These are phyloP conservation scores for Halenospora varia DNA, from an alignment of 495 filamentous ascomycete species.

Conservation along the genomic window DNA sequence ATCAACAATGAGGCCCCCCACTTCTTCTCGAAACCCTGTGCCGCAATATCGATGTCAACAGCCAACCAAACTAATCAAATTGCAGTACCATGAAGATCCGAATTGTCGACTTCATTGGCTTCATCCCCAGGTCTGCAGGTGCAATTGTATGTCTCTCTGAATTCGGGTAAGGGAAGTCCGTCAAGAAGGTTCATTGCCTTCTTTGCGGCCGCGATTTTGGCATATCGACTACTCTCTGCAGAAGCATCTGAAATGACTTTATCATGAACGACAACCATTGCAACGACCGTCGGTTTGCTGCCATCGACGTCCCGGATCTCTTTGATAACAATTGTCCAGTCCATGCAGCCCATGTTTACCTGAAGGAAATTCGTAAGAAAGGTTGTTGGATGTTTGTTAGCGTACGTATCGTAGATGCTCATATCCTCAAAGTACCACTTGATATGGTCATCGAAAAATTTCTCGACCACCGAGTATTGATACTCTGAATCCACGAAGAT, in stretches of 20 bases:
- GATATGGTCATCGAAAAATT: constrained; percentile 72
- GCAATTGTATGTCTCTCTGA: constrained; percentile 57
- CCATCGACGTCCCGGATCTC: constrained; percentile 27
- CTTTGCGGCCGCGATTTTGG: constrained; percentile 69
- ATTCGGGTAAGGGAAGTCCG: constrained; percentile 54
- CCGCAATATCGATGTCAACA: neutral
- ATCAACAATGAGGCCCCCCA: neutral
- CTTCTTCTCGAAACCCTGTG: neutral
- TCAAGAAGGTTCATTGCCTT: constrained; percentile 57
- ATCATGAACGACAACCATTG: constrained; percentile 75
- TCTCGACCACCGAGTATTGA: constrained; percentile 65
- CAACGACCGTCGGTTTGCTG: constrained; percentile 43
- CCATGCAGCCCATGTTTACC: constrained; percentile 39
- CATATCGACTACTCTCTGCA: constrained; percentile 61
- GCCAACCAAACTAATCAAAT: neutral
- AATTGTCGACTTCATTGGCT: neutral
- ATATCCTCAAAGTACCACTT: constrained; percentile 83
- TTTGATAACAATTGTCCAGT: constrained; percentile 39
- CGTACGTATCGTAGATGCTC: constrained; percentile 81
- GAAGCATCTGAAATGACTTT: constrained; percentile 57
- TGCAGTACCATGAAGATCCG: constrained; percentile 9
- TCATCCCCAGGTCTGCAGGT: constrained; percentile 40
- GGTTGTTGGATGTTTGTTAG: constrained; percentile 77
- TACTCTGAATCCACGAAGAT: constrained; percentile 90
- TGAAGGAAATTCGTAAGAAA: constrained; percentile 39